Evolutionary conservation across 768 basidiomycete genomes (phyloP), one percentile per base, ranked within the genome.

Genomic region (Kwoniella heveanensis): DNA sequence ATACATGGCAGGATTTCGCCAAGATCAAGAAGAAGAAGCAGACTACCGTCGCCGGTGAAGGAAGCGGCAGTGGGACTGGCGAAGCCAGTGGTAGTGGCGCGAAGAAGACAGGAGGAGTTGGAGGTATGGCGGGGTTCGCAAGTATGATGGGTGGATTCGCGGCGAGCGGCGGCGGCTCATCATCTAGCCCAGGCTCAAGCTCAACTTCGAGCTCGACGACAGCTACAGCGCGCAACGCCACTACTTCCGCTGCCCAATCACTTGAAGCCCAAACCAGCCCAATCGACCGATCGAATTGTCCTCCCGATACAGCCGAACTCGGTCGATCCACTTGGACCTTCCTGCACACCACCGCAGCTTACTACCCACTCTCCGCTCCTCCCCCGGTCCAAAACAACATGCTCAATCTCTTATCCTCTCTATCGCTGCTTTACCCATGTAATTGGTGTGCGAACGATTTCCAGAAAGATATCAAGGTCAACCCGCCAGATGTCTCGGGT

Each of bases 271-370:
- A 24, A 21, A 27, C 25, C 48, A 24, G 22, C 4, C 5, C 54
- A 37, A 21, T 29, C 26, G 86, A 84, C 22, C 85, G 86, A 1
- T 81, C 82, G 4, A 83, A 90, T 60, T 98, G 95, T 76, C 95
- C 95, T 13, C 88, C 93, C 0, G 94, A 97, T 79, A 88, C 88
- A 49, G 91, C 93, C 75, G 84, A 87, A 62, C 88, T 98, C 53
- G 95, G 95, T 1, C 87, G 87, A 53, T 89, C 94, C 49, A 95
- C 95, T 1, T 97, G 95, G 95, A 89, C 92, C 17, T 98, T 98
- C 85, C 83, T 98, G 30, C 95, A 97, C 75, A 88, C 92, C 9
- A 89, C 95, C 5, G 94, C 93, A 0, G 92, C 95, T 22, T 96
- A 97, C 80, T 98, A 93, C 81, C 93, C 95, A 26, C 86, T 88